A percentile compares a stretch with the other conserved stretches of the same genome.
Conservation (phyloP, 257 asterid genomes). For the Salvia hispanica region DNA sequence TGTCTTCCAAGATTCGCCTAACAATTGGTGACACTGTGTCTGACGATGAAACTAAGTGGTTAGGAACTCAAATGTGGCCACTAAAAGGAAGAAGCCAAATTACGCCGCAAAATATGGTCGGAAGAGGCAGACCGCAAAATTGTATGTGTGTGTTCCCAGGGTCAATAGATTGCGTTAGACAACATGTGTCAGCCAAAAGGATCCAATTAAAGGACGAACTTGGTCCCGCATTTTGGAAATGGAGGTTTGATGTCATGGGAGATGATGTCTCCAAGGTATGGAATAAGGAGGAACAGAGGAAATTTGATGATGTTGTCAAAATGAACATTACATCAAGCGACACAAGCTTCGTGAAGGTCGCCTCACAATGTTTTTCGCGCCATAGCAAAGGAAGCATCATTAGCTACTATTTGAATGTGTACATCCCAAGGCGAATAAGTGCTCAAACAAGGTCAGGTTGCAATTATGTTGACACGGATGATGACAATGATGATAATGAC, state of each 20-base stretch:
- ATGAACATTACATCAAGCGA: not conserved
- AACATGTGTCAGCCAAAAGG: conserved; percentile 28
- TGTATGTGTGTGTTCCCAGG: conserved; percentile 31
- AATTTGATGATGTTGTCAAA: conserved; percentile 25
- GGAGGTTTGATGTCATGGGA: conserved; percentile 45
- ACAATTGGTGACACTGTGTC: not conserved
- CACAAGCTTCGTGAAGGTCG: conserved; percentile 20
- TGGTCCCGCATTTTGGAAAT: conserved; percentile 34
- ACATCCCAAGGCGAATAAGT: conserved; percentile 24
- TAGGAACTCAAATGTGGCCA: conserved; percentile 32
- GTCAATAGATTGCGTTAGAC: conserved; percentile 30
- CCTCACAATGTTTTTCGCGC: conserved; percentile 1
- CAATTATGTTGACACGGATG: conserved; percentile 16
- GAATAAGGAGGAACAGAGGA: conserved; percentile 37
- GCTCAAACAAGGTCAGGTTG: conserved; percentile 24
- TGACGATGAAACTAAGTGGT: conserved; percentile 26
- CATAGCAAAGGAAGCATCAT: conserved; percentile 17
- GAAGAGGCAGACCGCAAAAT: conserved; percentile 33
- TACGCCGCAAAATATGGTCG: not conserved
- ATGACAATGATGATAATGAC: conserved; percentile 2
- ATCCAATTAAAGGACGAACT: conserved; percentile 22
- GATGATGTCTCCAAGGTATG: conserved; percentile 41
- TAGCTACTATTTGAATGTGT: conserved; percentile 36
- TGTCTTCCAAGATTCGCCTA: not conserved
- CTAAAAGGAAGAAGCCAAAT: not conserved